Evolutionary conservation across 352 stramenopile species (phyloP).

Genomic region (Globisporangium sylvaticum): DNA sequence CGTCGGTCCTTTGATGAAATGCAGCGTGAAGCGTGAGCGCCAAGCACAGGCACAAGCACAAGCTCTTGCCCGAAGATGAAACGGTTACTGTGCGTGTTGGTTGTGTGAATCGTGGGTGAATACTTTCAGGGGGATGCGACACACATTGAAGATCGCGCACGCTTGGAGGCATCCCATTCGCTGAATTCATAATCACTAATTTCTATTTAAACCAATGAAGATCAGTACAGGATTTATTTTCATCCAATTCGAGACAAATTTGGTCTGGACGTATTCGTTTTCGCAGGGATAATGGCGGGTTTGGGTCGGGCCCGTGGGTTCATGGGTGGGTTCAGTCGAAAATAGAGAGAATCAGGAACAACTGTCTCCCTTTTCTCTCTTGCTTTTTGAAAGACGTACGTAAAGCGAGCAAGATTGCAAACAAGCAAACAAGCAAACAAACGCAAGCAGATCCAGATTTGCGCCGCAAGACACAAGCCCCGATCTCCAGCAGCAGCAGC

Average conservation of each 20-base stretch:
- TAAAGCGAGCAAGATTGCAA: too few relatives aligned
- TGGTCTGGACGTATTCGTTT: neutral
- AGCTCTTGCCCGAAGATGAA: too few relatives aligned
- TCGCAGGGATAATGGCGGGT: neutral
- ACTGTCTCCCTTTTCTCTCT: neutral
- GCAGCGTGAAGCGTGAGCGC: too few relatives aligned
- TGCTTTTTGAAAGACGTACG: too few relatives aligned
- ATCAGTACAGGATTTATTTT: neutral
- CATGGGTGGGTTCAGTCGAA: neutral
- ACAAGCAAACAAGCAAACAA: neutral
- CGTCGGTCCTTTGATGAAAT: too few relatives aligned
- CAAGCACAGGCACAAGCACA: too few relatives aligned
- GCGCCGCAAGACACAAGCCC: neutral
- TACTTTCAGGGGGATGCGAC: too few relatives aligned
- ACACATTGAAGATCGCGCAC: too few relatives aligned
- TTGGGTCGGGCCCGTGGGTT: too few relatives aligned
- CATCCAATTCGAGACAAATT: neutral
- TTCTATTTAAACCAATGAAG: neutral
- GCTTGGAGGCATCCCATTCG: too few relatives aligned
- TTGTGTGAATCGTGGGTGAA: too few relatives aligned
- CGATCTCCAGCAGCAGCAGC: neutral
- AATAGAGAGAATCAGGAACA: neutral
- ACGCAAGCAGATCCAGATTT: constrained; percentile 3
- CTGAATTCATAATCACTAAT: neutral
- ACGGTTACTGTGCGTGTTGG: too few relatives aligned